Conservation (phyloP, 2,329 filamentous ascomycete species). For the Sphaerulina musiva region DNA sequence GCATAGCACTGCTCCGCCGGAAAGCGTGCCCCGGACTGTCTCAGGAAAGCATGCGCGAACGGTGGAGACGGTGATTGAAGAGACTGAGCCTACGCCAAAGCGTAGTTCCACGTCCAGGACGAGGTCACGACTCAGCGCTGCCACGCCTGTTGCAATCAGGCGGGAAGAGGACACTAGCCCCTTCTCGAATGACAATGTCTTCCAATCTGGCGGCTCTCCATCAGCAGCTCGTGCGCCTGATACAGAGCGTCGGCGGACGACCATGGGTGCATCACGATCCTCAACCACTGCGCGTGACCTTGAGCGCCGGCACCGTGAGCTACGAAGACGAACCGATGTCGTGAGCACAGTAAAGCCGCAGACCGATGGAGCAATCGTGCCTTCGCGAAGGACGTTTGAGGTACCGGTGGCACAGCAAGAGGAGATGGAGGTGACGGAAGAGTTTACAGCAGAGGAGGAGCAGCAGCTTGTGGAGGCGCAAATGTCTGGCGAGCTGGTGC, state of each 20-base stretch:
- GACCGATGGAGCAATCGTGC: constrained; percentile 49
- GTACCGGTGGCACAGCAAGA: constrained; percentile 47
- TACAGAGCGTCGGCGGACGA: constrained; percentile 55
- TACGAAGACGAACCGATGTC: constrained; percentile 40
- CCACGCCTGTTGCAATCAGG: constrained; percentile 28
- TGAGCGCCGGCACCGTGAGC: constrained; percentile 39
- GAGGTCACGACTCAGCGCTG: constrained; percentile 16
- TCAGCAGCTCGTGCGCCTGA: constrained; percentile 40
- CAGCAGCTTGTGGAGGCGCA: constrained; percentile 69
- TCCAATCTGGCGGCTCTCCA: constrained; percentile 51
- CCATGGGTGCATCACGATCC: constrained; percentile 33
- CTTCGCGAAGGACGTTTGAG: constrained; percentile 54
- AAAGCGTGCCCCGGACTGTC: constrained; percentile 29
- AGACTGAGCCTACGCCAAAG: constrained; percentile 27
- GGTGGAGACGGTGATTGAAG: constrained; percentile 34
- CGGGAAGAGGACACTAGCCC: constrained; percentile 49
- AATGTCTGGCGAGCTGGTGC: constrained; percentile 40
- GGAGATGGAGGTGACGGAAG: constrained; percentile 61
- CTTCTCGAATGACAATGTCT: constrained; percentile 87
- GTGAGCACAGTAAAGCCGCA: constrained; percentile 43
- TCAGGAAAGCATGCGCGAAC: constrained; percentile 39
- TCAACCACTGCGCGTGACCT: constrained; percentile 33
- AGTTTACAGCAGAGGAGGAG: constrained; percentile 89
- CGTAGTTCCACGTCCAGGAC: constrained; percentile 19
- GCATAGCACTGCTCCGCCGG: constrained; percentile 33